Evolutionary conservation across 208 protist genomes (phyloP).

Genomic region (Acanthamoeba royreba): DNA sequence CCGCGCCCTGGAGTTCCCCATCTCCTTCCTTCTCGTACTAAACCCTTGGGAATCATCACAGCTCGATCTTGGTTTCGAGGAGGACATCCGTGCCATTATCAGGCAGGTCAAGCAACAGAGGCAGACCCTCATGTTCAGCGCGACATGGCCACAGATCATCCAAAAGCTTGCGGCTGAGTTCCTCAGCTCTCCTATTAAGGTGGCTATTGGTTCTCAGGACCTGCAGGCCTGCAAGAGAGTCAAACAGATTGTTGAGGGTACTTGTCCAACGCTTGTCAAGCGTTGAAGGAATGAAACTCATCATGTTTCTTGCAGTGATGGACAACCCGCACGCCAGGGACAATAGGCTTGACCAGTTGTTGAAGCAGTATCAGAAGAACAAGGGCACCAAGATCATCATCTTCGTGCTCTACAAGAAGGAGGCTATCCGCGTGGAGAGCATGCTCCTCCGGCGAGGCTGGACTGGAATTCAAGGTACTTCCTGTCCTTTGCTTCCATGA

Average conservation of each 20-base stretch:
- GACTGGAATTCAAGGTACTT: background rate
- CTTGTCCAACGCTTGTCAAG: background rate
- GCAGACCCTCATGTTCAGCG: slow-evolving; percentile 87
- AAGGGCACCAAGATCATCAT: slow-evolving; percentile 26
- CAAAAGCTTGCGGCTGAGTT: slow-evolving; percentile 76
- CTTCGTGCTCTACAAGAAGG: slow-evolving; percentile 50
- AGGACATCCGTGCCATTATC: slow-evolving; percentile 80
- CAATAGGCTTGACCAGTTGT: background rate
- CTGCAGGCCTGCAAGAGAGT: slow-evolving; percentile 67
- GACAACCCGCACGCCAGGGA: slow-evolving; percentile 13
- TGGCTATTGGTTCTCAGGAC: slow-evolving; percentile 50
- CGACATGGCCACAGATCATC: slow-evolving; percentile 87
- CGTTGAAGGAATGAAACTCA: no score
- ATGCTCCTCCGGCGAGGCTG: background rate
- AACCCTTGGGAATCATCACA: background rate
- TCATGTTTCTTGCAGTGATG: slow-evolving; percentile 13
- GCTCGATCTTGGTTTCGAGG: slow-evolving; percentile 79
- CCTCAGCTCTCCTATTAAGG: background rate
- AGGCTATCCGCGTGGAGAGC: background rate
- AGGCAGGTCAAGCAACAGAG: slow-evolving; percentile 73
- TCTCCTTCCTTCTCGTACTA: background rate
- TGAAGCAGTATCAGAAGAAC: slow-evolving; percentile 50
- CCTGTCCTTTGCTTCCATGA: background rate
- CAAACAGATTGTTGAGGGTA: slow-evolving; percentile 65
- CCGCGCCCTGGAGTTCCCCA: background rate